Evolutionary conservation across 179 eudicot genomes (phyloP).

Genomic region (Heliamphora ciliata): DNA sequence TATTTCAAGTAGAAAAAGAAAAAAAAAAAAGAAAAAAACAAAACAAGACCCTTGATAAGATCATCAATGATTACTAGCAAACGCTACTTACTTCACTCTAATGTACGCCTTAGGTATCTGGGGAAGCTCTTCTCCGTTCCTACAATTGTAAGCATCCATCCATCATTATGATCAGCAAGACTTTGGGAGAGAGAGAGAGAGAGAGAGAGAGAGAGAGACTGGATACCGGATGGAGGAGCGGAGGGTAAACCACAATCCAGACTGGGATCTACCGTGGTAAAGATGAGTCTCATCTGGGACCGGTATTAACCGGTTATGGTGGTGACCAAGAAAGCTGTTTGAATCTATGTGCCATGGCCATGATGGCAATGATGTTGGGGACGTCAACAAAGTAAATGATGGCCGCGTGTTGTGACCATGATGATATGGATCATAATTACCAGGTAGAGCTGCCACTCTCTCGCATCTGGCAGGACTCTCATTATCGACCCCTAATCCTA

Average conservation of each 20-base stretch:
- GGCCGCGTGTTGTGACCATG: neutral
- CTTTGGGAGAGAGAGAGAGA: no score
- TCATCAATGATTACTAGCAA: neutral
- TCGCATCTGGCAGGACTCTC: neutral
- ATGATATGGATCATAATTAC: neutral
- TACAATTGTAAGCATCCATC: neutral
- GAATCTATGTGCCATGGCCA: neutral
- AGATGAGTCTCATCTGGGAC: neutral
- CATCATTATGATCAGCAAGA: neutral
- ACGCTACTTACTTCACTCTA: conserved; percentile 17
- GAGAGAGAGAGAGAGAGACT: neutral
- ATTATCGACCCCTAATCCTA: conserved; percentile 10
- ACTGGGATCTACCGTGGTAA: neutral
- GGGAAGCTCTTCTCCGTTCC: conserved; percentile 3
- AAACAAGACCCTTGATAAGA: neutral
- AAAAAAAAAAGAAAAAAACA: neutral
- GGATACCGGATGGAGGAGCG: conserved; percentile 11
- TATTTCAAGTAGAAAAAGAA: neutral
- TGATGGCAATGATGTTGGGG: neutral
- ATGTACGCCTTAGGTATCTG: conserved; percentile 13
- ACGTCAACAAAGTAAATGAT: neutral
- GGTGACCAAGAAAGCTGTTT: neutral
- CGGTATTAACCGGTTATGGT: neutral
- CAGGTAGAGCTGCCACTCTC: no score
- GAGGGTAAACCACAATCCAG: conserved; percentile 12